phyloP scores from a whole-genome alignment of 805 yeast genomes.

The Starmera quercuum region DNA sequence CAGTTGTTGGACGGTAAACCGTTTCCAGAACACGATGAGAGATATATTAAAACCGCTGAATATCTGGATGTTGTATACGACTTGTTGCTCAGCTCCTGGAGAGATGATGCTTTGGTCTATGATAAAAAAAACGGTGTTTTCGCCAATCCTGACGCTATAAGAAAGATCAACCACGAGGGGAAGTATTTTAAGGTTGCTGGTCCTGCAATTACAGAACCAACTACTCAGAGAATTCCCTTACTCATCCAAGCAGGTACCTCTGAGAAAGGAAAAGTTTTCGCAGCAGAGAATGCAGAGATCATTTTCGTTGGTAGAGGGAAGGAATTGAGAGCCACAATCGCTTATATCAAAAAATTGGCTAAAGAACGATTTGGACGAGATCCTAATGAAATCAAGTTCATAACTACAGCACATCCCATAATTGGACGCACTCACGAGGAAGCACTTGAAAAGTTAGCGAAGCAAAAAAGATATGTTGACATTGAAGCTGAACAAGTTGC shows the following conservation, averaged over 20 bases:
- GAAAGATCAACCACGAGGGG: conserved; percentile 33
- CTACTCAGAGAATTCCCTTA: conserved; percentile 36
- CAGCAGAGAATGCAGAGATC: conserved; percentile 35
- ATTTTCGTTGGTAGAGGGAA: conserved; percentile 29
- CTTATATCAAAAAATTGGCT: conserved; percentile 25
- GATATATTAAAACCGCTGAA: conserved; percentile 35
- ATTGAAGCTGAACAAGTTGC: conserved; percentile 34
- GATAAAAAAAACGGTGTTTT: conserved; percentile 21
- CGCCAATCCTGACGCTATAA: conserved; percentile 29
- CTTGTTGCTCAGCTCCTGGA: conserved; percentile 34
- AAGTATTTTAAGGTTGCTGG: conserved; percentile 33
- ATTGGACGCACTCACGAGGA: conserved; percentile 32
- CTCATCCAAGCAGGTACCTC: conserved; percentile 38
- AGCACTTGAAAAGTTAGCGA: conserved; percentile 28
- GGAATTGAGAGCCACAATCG: conserved; percentile 21
- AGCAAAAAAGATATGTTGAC: conserved; percentile 24
- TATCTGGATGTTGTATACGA: conserved; percentile 32
- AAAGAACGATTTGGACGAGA: conserved; percentile 26
- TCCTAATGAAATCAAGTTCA: conserved; percentile 29
- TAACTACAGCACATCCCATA: conserved; percentile 28
- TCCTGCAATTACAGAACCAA: conserved; percentile 32
- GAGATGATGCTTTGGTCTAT: conserved; percentile 27
- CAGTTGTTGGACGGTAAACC: conserved; percentile 25
- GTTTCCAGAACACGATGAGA: conserved; percentile 30
- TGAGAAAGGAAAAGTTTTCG: conserved; percentile 29